Evolutionary conservation across 495 filamentous ascomycete genomes (phyloP).

Genomic region (Xylaria castorea): DNA sequence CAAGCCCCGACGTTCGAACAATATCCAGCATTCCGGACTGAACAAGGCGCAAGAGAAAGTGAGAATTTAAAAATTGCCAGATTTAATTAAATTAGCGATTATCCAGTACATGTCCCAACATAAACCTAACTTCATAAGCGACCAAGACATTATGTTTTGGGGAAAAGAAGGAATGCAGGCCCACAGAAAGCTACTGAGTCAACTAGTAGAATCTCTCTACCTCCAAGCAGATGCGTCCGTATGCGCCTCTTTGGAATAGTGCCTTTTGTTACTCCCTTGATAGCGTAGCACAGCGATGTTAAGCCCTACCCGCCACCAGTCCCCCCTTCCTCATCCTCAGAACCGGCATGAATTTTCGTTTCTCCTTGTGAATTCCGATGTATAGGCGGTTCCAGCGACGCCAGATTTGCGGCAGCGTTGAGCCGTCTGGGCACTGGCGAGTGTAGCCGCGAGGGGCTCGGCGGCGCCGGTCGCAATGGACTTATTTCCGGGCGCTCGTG

Average conservation of each 20-base stretch:
- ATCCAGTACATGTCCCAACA: neutral
- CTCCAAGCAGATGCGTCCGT: neutral
- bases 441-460: neutral
- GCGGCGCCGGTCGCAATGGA: slow-evolving; percentile 6
- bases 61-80: neutral
- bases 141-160: neutral
- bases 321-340: neutral
- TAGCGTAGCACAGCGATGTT: neutral
- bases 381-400: neutral
- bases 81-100: neutral
- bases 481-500: neutral
- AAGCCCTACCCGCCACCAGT: neutral
- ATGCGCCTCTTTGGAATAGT: neutral
- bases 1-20: neutral
- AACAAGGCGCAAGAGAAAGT: neutral
- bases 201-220: neutral
- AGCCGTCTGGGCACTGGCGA: slow-evolving; percentile 10
- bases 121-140: neutral
- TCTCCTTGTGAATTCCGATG: neutral
- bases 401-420: neutral
- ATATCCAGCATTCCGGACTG: neutral
- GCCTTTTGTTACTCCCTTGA: neutral
- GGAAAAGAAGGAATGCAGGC: neutral
- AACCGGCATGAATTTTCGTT: neutral
- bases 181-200: neutral